Evolutionary conservation across 257 asterid genomes (phyloP).

Genomic region (Craterostigma plantagineum): DNA sequence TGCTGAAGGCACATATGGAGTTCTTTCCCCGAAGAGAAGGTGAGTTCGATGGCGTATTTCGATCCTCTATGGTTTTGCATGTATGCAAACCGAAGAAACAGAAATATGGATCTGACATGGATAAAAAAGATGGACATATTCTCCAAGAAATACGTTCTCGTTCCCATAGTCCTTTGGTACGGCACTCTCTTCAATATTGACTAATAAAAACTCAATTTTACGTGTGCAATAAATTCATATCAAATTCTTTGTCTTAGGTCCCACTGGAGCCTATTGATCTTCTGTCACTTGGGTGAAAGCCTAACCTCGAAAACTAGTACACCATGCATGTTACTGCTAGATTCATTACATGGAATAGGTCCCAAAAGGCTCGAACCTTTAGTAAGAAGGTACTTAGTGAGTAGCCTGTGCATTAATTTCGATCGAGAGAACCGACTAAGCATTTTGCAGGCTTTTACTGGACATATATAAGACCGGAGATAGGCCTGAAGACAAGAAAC

Average conservation of each 20-base stretch:
- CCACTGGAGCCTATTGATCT: constrained; percentile 70
- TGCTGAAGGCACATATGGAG: constrained; percentile 18
- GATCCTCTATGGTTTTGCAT: constrained; percentile 19
- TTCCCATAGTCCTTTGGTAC: constrained; percentile 24
- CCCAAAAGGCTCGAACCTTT: constrained; percentile 32
- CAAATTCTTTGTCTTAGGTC: constrained; percentile 32
- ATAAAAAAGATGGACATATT: constrained; percentile 19
- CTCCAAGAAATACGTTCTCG: constrained; percentile 23
- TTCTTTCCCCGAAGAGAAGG: constrained; percentile 11
- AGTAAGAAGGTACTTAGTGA: constrained; percentile 31
- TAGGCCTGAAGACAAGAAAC: constrained; percentile 15
- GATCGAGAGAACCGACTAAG: background rate
- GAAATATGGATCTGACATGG: constrained; percentile 18
- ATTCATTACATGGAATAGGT: constrained; percentile 26
- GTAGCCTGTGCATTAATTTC: background rate
- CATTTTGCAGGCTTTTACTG: constrained; percentile 23
- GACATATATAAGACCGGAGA: constrained; percentile 23
- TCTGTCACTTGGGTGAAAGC: constrained; percentile 43
- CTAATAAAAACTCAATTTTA: background rate
- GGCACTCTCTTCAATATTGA: constrained; percentile 1
- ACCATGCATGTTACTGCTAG: constrained; percentile 56
- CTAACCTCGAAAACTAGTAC: constrained; percentile 11
- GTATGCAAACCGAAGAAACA: constrained; percentile 10
- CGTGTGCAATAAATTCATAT: background rate
- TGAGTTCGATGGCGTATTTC: constrained; percentile 10